Conservation (phyloP, 2,329 filamentous ascomycete species). For the Penicillium concentricum region DNA sequence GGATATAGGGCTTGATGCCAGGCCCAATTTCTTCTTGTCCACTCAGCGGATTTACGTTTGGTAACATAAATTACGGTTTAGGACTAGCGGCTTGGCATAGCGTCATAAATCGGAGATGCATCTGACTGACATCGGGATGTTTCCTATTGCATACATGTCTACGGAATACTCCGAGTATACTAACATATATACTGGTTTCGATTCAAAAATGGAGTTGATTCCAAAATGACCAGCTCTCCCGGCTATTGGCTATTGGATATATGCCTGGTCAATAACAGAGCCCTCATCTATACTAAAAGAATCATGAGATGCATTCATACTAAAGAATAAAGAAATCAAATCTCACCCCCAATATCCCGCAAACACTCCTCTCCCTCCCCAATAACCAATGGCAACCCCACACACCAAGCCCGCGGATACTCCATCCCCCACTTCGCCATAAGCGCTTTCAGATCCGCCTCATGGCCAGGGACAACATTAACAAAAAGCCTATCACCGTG, state of each 20-base stretch:
- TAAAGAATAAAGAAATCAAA: background rate
- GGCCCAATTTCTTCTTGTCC: conserved; percentile 14
- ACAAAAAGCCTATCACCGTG: conserved; percentile 36
- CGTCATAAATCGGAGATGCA: background rate
- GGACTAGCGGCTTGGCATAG: conserved; percentile 27
- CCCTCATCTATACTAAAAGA: background rate
- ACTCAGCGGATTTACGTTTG: conserved; percentile 35
- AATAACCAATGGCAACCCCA: conserved; percentile 16
- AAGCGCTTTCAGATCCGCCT: conserved; percentile 29
- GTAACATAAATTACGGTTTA: conserved; percentile 35
- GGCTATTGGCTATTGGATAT: background rate
- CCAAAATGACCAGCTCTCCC: background rate
- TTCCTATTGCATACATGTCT: background rate
- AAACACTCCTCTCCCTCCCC: conserved; percentile 9
- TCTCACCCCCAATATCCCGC: conserved; percentile 14
- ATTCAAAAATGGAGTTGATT: background rate
- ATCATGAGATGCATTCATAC: background rate
- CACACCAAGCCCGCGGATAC: conserved; percentile 26
- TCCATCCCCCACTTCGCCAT: conserved; percentile 36
- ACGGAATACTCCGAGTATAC: too few relatives aligned
- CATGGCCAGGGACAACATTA: conserved; percentile 37
- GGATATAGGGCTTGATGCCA: background rate
- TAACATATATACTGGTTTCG: background rate
- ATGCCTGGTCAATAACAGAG: background rate
- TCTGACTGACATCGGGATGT: background rate